Base-by-base conservation (phyloP, 2,329 filamentous ascomycete species). In the Trichoderma atroviride region DNA sequence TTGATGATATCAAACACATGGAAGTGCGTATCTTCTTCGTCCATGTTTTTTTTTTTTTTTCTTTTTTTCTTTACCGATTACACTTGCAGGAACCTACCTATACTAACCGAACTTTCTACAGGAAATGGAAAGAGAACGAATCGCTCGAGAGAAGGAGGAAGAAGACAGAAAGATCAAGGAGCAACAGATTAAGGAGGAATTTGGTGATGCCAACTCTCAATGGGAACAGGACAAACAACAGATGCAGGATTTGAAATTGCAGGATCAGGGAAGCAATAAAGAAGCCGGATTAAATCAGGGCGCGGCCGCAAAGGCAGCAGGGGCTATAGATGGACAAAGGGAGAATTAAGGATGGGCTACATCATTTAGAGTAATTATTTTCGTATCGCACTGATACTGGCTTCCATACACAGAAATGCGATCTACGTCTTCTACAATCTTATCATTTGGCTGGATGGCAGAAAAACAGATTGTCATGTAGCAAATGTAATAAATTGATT, bases 1-100 rank as follows among this genome's bases (percentile, higher is more conserved):
- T 97, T 19, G 96, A 99, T 76, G 96, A 99, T 76, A 92, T 98
- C 72, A 90, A 92, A 70, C 96, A 98, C 77, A 99, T 99, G 96
- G 95, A 94, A 83, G 89, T 90, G 79, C 70, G 83, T 76, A 14
- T 43, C 10, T 24, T 43, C 10, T 24, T 37, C 22, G 6, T 52
- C 14, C 3, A n/a, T 5, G 5, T 19, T 19, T 16, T 29, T 13
- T 13, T 4, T 22, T 7, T 50, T n/a, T 27, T 27, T 27, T 27
- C n/a, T n/a, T 22, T 5, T 50, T 10, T 11, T 22, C 43, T 33
- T 33, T 3, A 3, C 6, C 43, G 4, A 50, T 13, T 9, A 24
- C 19, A 27, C 29, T 16, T 16, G 33, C 6, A 24, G 3, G 16
- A 2, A 6, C 1, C 1, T 14, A 14, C 11, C 0, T 10, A 6